Evolutionary conservation across 352 stramenopile species (phyloP), one percentile per base, ranked within the genome.

Genomic region (Pythium brachiatum): DNA sequence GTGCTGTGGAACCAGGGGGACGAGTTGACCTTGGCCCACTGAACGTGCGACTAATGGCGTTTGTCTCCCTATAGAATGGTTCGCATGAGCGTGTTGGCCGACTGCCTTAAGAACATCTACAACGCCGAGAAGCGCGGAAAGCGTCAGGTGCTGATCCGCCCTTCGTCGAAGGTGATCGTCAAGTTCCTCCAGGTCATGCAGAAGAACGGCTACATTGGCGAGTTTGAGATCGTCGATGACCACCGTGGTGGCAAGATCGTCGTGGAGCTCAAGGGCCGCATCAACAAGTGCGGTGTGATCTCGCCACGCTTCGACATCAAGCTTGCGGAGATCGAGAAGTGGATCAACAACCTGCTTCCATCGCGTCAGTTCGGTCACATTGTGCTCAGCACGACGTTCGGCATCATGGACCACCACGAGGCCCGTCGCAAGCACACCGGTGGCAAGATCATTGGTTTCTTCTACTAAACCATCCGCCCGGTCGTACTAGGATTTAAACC

Each of bases 261-360:
- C 11, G 74, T 98, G 29, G 80, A 98, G 75, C 88, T 99, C 34
- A 99, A 91, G 76, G 98, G 97, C 60, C 94, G 98, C 74, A 97
- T 99, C 75, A 99, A 99, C 92, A 99, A 99, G 90, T 99, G 97
- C 78, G 97, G 97, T 79, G 97, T 99, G 53, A 99, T 99, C 81
- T 98, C 89, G 67, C 97, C 98, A 43, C 91, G 97, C 76, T 99
- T 99, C 82, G 98, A 99, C 84, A 83, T 99, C 59, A 89, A 90
- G 75, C 69, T 98, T 47, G 64, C 78, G 31, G 97, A 99, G 72
- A 98, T 99, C 74, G 97, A 99, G 83, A 99, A 99, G 85, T 99
- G 97, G 97, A 97, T 99, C 66, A 98, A 98, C 78, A 99, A 99
- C 82, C 81, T 99, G 62, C 78, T 99, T 57, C 98, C 98, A 2